Evolutionary conservation across 495 filamentous ascomycete species (phyloP).

Genomic region (Pyrenula massariospora): DNA sequence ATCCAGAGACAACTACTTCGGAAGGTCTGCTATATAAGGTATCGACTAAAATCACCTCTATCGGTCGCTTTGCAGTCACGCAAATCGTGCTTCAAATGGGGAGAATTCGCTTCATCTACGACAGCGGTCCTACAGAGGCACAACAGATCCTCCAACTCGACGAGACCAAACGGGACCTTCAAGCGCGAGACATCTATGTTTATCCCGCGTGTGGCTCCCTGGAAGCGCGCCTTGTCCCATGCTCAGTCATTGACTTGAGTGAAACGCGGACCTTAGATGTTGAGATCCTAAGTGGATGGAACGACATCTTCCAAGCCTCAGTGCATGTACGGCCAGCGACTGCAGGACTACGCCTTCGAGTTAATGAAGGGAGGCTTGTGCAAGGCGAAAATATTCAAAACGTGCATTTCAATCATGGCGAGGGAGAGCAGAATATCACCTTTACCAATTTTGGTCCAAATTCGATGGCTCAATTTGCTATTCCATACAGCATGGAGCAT

Average conservation of each 20-base stretch:
- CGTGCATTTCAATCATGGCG: neutral
- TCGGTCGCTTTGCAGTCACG: neutral
- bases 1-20: neutral
- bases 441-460: slow-evolving; percentile 41
- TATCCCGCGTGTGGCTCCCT: slow-evolving; percentile 14
- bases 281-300: slow-evolving; percentile 62
- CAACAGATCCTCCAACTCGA: neutral
- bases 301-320: slow-evolving; percentile 55
- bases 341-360: slow-evolving; percentile 73
- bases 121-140: slow-evolving; percentile 1
- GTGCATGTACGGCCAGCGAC: slow-evolving; percentile 71
- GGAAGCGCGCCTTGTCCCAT: slow-evolving; percentile 30
- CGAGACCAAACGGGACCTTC: neutral
- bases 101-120: slow-evolving; percentile 52
- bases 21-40: neutral
- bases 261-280: slow-evolving; percentile 62
- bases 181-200: neutral
- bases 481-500: slow-evolving; percentile 82
- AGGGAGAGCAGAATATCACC: slow-evolving; percentile 30
- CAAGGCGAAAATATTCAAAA: neutral
- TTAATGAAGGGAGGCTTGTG: neutral
- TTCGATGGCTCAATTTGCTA: slow-evolving; percentile 41
- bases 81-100: slow-evolving; percentile 50
- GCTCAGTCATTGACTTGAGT: slow-evolving; percentile 56
- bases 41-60: neutral